phyloP scores from a whole-genome alignment of 495 filamentous ascomycete species.

The Trichoderma orchidacearum region DNA sequence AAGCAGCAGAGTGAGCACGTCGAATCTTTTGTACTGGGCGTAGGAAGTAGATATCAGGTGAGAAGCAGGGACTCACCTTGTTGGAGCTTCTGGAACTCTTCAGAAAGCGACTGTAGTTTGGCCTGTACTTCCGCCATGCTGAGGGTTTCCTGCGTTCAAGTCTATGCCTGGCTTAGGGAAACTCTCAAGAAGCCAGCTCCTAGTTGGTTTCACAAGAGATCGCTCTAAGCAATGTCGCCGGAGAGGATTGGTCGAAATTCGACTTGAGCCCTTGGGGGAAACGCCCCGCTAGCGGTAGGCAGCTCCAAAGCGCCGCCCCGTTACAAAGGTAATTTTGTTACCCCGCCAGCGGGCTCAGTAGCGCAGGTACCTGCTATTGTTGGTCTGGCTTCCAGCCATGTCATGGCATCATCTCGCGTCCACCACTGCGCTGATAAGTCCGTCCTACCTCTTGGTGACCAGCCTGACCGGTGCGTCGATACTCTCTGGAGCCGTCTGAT shows the following conservation, averaged over 20 bases:
- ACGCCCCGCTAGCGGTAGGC: background rate
- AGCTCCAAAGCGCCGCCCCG: background rate
- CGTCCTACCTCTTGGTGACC: background rate
- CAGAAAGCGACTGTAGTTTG: constrained; percentile 65
- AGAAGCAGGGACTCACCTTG: constrained; percentile 38
- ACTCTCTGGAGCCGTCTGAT: background rate
- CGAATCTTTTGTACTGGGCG: background rate
- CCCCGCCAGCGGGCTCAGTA: background rate
- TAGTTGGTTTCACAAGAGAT: too few relatives aligned
- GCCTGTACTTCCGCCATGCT: constrained; percentile 36
- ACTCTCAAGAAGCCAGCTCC: too few relatives aligned
- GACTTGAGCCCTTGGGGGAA: too few relatives aligned
- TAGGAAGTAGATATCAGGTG: background rate
- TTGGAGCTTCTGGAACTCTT: constrained; percentile 79
- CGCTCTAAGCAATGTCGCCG: background rate
- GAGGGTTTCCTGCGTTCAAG: background rate
- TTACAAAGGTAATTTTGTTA: background rate
- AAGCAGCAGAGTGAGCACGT: background rate
- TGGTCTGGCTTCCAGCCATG: background rate
- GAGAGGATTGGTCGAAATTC: background rate
- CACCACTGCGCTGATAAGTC: background rate
- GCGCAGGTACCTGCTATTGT: background rate
- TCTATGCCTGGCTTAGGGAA: background rate
- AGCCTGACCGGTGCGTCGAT: background rate
- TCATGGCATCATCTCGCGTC: background rate